These are phyloP conservation scores for Cymbidium sinense DNA, from an alignment of 106 monocot species.

Conservation along the genomic window DNA sequence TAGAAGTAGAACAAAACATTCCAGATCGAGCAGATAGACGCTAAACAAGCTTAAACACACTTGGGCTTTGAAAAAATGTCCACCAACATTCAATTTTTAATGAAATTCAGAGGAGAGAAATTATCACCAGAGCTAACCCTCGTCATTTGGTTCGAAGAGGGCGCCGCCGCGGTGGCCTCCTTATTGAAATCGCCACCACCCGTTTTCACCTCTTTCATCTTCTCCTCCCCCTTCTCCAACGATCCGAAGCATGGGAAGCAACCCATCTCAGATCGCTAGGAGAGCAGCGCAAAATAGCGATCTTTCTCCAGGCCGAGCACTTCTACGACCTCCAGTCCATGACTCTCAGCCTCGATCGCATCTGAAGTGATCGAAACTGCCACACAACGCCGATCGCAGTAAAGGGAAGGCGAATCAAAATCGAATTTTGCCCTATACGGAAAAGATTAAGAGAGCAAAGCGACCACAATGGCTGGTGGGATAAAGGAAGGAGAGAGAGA, in stretches of 20 bases:
- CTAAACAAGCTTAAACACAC: not conserved
- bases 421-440: slow-evolving; percentile 9
- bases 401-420: not conserved
- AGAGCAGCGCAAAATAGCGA: not conserved
- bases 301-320: slow-evolving; percentile 5
- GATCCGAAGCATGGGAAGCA: slow-evolving; percentile 57
- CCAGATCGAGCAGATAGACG: not conserved
- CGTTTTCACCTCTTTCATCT: slow-evolving; percentile 5
- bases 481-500: not conserved
- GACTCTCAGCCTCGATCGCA: not conserved
- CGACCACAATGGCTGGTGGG: not conserved
- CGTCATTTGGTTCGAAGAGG: slow-evolving; percentile 26
- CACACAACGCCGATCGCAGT: not conserved
- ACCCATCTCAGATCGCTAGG: slow-evolving; percentile 29
- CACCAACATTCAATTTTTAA: not conserved
- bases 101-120: not conserved
- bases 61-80: not conserved
- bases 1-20: not conserved
- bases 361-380: not conserved
- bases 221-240: slow-evolving; percentile 7
- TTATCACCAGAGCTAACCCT: slow-evolving; percentile 39
- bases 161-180: slow-evolving; percentile 20
- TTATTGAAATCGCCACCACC: slow-evolving; percentile 36
- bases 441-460: not conserved
- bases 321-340: slow-evolving; percentile 4